phyloP scores from a whole-genome alignment of 2,329 filamentous ascomycete genomes.

The Sodiomyces alkalinus region DNA sequence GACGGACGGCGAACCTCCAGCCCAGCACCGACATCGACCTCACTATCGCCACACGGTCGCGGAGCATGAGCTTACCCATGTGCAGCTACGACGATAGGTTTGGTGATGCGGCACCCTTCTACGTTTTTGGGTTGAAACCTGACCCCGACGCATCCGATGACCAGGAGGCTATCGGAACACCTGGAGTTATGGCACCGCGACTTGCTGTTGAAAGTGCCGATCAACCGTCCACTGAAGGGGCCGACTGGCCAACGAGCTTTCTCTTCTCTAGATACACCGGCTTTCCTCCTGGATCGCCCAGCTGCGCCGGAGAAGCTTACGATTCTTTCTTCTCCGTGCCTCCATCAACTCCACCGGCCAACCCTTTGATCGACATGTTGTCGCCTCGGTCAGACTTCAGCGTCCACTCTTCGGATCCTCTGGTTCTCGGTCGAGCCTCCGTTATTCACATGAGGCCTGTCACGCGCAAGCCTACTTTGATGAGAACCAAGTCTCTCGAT shows the following conservation, averaged over 20 bases:
- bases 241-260: too few relatives aligned
- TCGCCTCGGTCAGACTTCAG: conserved; percentile 20
- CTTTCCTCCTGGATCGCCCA: conserved; percentile 13
- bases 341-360: conserved; percentile 6
- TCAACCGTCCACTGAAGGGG: too few relatives aligned
- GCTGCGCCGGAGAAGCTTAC: conserved; percentile 20
- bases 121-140: conserved; percentile 25
- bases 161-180: conserved; percentile 5
- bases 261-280: too few relatives aligned
- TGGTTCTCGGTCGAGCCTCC: conserved; percentile 24
- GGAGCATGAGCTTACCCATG: conserved; percentile 35
- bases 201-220: too few relatives aligned
- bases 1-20: conserved; percentile 39
- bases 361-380: conserved; percentile 10
- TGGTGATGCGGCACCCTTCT: conserved; percentile 29
- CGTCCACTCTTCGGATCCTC: conserved; percentile 18
- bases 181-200: too few relatives aligned
- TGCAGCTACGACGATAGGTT: conserved; percentile 27
- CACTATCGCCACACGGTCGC: conserved; percentile 20
- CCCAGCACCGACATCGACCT: conserved; percentile 31
- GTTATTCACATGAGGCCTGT: conserved; percentile 20
- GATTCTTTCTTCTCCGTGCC: too few relatives aligned
- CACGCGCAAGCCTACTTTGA: conserved; percentile 10
- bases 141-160: neutral
- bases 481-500: conserved; percentile 22